Evolutionary conservation across 2,329 filamentous ascomycete species (phyloP).

Genomic region (Beauveria sp.): DNA sequence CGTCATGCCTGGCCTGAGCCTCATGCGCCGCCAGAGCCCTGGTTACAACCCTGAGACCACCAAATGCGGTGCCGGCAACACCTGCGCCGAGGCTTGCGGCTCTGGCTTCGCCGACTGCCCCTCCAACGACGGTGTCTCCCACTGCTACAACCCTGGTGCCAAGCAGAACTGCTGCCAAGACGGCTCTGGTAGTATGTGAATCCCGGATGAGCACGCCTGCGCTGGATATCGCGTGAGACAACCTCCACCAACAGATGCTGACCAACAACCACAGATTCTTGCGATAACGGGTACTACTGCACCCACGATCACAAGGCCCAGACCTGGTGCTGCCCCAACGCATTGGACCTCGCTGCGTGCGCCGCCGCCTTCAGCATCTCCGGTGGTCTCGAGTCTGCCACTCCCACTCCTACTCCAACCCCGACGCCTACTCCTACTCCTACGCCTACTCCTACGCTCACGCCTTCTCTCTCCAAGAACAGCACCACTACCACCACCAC

Average conservation of each 20-base stretch:
- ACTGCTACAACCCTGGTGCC: conserved; percentile 49
- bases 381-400: conserved; percentile 34
- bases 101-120: conserved; percentile 40
- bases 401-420: conserved; percentile 24
- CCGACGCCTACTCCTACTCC: conserved; percentile 25
- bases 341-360: conserved; percentile 45
- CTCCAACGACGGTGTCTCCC: conserved; percentile 39
- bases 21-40: conserved; percentile 35
- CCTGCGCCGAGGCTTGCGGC: conserved; percentile 50
- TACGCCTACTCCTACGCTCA: conserved; percentile 23
- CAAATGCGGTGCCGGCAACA: conserved; percentile 40
- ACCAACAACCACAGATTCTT: conserved; percentile 41
- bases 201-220: neutral
- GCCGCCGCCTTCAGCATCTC: conserved; percentile 44
- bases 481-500: conserved; percentile 6
- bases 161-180: conserved; percentile 52
- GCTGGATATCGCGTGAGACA: neutral
- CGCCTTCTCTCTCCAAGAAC: conserved; percentile 20
- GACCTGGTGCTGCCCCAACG: conserved; percentile 56
- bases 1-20: conserved; percentile 32
- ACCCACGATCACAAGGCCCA: conserved; percentile 40
- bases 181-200: conserved; percentile 46
- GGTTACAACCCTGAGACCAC: conserved; percentile 43
- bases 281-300: conserved; percentile 55
- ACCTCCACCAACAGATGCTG: neutral